Percentiles rank a stretch among this genome's conserved stretches.
Conservation (phyloP, 2,329 filamentous ascomycete genomes). For the Colletotrichum australisinense region DNA sequence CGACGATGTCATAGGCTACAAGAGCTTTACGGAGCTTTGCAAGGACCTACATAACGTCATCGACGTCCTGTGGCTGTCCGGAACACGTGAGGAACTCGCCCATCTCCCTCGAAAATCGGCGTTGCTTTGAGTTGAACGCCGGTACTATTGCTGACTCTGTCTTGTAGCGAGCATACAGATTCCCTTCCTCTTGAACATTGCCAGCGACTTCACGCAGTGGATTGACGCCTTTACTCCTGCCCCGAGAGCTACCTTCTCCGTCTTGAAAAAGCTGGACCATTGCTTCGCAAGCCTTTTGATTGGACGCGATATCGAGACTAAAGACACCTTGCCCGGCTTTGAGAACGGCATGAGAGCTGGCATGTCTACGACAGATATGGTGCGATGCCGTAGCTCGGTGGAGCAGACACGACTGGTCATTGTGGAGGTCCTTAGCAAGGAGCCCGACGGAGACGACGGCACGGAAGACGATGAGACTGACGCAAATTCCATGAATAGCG, state of each 20-base stretch:
- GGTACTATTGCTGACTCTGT: slow-evolving; percentile 3
- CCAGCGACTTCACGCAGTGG: slow-evolving; percentile 77
- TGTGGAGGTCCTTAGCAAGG: slow-evolving; percentile 71
- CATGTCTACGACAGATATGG: slow-evolving; percentile 85
- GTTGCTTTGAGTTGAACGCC: not conserved
- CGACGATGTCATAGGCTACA: slow-evolving; percentile 64
- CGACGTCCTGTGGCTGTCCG: slow-evolving; percentile 87
- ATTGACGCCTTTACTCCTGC: slow-evolving; percentile 78
- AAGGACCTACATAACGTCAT: slow-evolving; percentile 80
- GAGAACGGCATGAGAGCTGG: slow-evolving; percentile 70
- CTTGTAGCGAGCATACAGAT: slow-evolving; percentile 80
- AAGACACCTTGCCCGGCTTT: slow-evolving; percentile 77
- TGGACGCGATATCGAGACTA: slow-evolving; percentile 74
- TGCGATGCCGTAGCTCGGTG: slow-evolving; percentile 84
- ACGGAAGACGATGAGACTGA: slow-evolving; percentile 45
- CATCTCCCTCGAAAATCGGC: not conserved
- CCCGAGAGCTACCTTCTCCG: slow-evolving; percentile 74
- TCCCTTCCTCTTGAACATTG: slow-evolving; percentile 84
- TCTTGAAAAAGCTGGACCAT: slow-evolving; percentile 84
- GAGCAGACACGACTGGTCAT: slow-evolving; percentile 80
- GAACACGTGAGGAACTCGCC: slow-evolving; percentile 75
- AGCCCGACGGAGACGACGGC: slow-evolving; percentile 46
- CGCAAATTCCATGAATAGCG: slow-evolving; percentile 43
- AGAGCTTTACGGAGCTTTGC: slow-evolving; percentile 76
- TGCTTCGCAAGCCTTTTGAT: slow-evolving; percentile 82